Evolutionary conservation across 345 rosid species (phyloP).

Genomic region (Punica granatum): DNA sequence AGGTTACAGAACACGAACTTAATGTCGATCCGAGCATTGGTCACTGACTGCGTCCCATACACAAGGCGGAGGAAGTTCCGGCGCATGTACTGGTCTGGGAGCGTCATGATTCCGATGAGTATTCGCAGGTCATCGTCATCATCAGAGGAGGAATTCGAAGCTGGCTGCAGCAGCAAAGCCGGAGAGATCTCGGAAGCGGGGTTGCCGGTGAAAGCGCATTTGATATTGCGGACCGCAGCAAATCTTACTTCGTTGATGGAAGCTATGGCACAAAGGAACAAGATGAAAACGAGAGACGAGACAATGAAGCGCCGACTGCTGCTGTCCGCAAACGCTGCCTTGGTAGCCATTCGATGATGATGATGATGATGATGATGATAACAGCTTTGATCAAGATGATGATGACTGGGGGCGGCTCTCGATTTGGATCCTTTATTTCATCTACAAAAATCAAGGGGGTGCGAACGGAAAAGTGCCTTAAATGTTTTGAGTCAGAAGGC

Average conservation of each 20-base stretch:
- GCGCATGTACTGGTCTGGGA: conserved; percentile 73
- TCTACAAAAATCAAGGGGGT: too few species aligned
- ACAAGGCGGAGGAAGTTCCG: conserved; percentile 65
- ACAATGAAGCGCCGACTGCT: conserved; percentile 31
- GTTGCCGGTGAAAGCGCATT: conserved; percentile 32
- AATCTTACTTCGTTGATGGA: conserved; percentile 48
- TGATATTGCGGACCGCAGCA: conserved; percentile 30
- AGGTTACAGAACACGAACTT: conserved; percentile 88
- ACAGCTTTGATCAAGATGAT: too few species aligned
- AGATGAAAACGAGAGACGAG: conserved; percentile 48
- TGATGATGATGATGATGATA: too few species aligned
- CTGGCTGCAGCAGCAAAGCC: neutral
- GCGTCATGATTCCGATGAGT: conserved; percentile 67
- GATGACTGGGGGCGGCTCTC: too few species aligned
- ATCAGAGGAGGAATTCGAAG: conserved; percentile 15
- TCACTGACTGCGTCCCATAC: conserved; percentile 47
- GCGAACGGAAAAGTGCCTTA: neutral
- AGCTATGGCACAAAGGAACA: conserved; percentile 52
- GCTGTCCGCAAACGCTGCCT: conserved; percentile 18
- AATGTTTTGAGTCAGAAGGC: neutral
- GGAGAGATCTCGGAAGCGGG: conserved; percentile 15
- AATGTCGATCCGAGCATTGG: conserved; percentile 52
- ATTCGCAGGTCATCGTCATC: conserved; percentile 39
- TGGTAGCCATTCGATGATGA: too few species aligned
- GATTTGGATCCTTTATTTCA: too few species aligned